Evolutionary conservation across 768 basidiomycete species (phyloP).

Genomic region (Naematelia aurantialba): DNA sequence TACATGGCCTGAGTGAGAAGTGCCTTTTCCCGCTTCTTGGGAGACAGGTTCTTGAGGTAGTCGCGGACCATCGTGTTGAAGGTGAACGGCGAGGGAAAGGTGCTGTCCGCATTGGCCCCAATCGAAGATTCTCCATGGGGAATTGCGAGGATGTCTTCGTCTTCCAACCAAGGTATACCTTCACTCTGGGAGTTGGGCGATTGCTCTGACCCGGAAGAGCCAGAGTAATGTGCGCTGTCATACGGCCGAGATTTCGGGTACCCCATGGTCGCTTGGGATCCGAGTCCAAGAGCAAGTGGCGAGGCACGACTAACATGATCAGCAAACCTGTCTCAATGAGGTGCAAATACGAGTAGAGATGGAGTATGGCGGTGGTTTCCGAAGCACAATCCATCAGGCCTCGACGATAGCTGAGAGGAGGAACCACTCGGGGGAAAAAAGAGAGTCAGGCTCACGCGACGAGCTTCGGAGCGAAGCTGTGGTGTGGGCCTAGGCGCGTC

Average conservation of each 20-base stretch:
- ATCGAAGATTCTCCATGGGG: too few species aligned
- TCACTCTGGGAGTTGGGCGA: too few species aligned
- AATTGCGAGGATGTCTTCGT: background rate
- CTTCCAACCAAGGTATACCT: too few species aligned
- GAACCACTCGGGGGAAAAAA: slow-evolving; percentile 5
- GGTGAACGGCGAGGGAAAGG: slow-evolving; percentile 61
- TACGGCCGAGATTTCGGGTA: too few species aligned
- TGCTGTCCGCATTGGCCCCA: slow-evolving; percentile 9
- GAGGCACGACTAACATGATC: too few species aligned
- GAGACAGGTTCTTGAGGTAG: slow-evolving; percentile 62
- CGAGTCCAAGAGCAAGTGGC: too few species aligned
- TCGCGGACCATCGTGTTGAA: slow-evolving; percentile 61
- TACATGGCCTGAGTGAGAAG: slow-evolving; percentile 69
- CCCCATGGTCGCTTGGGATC: too few species aligned
- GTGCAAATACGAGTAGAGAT: too few species aligned
- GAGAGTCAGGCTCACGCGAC: slow-evolving; percentile 9
- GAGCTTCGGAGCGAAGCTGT: background rate
- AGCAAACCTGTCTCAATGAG: too few species aligned
- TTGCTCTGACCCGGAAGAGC: too few species aligned
- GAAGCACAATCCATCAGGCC: background rate
- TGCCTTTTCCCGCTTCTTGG: slow-evolving; percentile 64
- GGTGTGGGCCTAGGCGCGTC: background rate
- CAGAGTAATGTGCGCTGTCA: too few species aligned
- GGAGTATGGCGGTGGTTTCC: too few species aligned
- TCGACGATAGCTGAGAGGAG: background rate